Evolutionary conservation across 1,139 yeast species (phyloP).

Genomic region (Tardiomyces blankii): DNA sequence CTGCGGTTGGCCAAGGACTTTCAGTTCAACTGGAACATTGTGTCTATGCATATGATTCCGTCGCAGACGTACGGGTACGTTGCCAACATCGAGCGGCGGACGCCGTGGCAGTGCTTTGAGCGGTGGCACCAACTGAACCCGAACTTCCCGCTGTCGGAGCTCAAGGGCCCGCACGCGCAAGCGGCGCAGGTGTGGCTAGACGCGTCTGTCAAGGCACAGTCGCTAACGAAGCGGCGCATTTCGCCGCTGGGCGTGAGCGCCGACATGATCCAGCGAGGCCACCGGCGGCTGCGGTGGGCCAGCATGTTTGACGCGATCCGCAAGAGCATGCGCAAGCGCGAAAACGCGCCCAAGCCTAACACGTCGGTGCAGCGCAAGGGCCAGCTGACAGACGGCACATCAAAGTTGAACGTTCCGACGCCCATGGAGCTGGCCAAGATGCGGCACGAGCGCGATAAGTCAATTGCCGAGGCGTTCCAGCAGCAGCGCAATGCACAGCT

Average conservation of each 20-base stretch:
- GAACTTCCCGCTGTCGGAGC: constrained; percentile 69
- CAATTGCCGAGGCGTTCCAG: constrained; percentile 61
- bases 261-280: constrained; percentile 90
- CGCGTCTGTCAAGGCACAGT: constrained; percentile 80
- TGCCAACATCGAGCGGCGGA: constrained; percentile 85
- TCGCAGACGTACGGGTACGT: constrained; percentile 57
- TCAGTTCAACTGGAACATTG: constrained; percentile 87
- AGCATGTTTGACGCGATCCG: constrained; percentile 95
- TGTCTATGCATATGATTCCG: constrained; percentile 67
- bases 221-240: constrained; percentile 75
- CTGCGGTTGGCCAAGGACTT: constrained; percentile 77
- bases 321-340: constrained; percentile 81
- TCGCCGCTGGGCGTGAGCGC: constrained; percentile 87
- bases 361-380: constrained; percentile 11
- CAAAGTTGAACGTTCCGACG: constrained; percentile 37
- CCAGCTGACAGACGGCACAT: not conserved
- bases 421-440: constrained; percentile 75
- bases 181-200: constrained; percentile 89
- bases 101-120: constrained; percentile 98
- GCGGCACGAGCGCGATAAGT: constrained; percentile 77
- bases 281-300: constrained; percentile 83
- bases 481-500: constrained; percentile 24
- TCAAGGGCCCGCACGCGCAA: constrained; percentile 78
- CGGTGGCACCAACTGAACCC: constrained; percentile 89
- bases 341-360: constrained; percentile 49